These are phyloP conservation scores for Silene latifolia DNA, from an alignment of 148 eudicot species.

Conservation along the genomic window DNA sequence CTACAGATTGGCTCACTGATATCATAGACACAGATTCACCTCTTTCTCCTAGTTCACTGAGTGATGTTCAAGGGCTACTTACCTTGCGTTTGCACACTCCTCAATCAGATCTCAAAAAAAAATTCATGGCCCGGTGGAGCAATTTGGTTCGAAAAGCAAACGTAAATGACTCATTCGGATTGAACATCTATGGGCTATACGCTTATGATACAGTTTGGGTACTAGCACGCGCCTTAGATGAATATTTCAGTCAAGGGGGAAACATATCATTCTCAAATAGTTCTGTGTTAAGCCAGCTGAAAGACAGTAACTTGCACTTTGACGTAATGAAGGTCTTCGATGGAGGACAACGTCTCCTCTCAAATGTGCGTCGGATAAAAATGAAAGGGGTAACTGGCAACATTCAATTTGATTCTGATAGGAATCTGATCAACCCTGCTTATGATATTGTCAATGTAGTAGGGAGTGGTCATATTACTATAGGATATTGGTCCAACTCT, in stretches of 20 bases:
- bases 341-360: conserved; percentile 55
- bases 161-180: conserved; percentile 33
- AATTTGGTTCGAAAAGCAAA: conserved; percentile 31
- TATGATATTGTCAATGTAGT: conserved; percentile 68
- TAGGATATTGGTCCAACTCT: conserved; percentile 77
- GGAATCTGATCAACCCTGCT: conserved; percentile 44
- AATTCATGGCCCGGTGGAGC: conserved; percentile 47
- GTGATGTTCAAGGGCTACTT: conserved; percentile 51
- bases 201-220: conserved; percentile 85
- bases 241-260: conserved; percentile 53
- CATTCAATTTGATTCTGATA: conserved; percentile 38
- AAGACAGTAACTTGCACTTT: conserved; percentile 36
- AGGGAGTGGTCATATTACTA: conserved; percentile 46
- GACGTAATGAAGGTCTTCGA: conserved; percentile 54
- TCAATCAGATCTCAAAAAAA: conserved; percentile 38
- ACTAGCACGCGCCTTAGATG: conserved; percentile 61
- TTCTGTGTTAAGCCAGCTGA: conserved; percentile 25
- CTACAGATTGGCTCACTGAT: conserved; percentile 64
- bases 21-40: conserved; percentile 45
- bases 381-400: conserved; percentile 59
- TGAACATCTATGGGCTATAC: conserved; percentile 56
- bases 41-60: conserved; percentile 26
- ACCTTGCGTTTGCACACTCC: conserved; percentile 51
- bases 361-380: conserved; percentile 37
- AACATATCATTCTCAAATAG: conserved; percentile 53